Conservation (phyloP, 176 grass and related monocot genomes). For the Triticum dicoccoides region DNA sequence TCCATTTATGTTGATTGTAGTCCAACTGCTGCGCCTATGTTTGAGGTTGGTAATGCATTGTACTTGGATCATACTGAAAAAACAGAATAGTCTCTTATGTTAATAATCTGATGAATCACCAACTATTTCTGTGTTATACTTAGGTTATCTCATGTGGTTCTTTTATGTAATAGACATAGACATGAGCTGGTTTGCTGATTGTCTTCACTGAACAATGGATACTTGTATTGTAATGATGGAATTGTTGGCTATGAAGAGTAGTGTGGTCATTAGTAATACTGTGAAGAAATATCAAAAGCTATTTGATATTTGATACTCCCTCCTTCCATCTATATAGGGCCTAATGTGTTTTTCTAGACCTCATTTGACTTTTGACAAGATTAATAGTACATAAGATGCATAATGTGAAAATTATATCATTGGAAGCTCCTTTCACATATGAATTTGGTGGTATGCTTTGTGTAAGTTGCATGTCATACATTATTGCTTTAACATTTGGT, state of each 20-base stretch:
- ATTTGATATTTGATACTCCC: not conserved
- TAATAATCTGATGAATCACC: not conserved
- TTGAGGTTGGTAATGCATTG: constrained; percentile 57
- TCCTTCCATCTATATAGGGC: too few relatives aligned
- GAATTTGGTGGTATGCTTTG: too few relatives aligned
- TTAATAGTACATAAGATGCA: too few relatives aligned
- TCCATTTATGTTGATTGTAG: constrained; percentile 87
- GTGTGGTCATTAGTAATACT: not conserved
- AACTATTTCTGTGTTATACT: not conserved
- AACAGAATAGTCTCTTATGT: not conserved
- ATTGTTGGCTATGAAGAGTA: not conserved
- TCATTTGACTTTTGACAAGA: too few relatives aligned
- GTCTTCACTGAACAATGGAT: constrained; percentile 5
- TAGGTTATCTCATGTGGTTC: not conserved
- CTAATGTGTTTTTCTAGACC: too few relatives aligned
- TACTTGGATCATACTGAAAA: constrained; percentile 21
- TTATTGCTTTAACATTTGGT: too few relatives aligned
- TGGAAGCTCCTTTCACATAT: too few relatives aligned
- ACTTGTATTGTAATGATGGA: not conserved
- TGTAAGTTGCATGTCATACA: too few relatives aligned
- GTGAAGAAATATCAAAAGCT: not conserved
- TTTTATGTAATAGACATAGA: not conserved
- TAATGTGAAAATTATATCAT: too few relatives aligned
- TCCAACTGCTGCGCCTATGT: constrained; percentile 67
- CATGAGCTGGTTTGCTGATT: not conserved